Evolutionary conservation across 148 eudicot genomes (phyloP).

Genomic region (Camellia lanceoleosa): DNA sequence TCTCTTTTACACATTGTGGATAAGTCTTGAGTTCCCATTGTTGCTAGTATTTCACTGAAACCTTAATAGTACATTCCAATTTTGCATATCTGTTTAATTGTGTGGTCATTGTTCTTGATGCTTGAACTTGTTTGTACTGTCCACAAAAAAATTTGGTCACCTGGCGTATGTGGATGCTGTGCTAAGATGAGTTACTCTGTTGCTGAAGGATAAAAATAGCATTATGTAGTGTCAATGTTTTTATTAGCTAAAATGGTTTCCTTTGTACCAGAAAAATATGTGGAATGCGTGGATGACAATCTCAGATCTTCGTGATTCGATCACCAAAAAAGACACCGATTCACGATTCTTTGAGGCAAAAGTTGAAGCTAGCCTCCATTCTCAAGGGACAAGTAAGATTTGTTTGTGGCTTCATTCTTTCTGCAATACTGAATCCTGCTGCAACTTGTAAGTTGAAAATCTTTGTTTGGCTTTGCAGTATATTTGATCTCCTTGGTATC

Average conservation of each 20-base stretch:
- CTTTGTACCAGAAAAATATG: slow-evolving; percentile 57
- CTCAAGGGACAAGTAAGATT: slow-evolving; percentile 74
- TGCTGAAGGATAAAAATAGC: background rate
- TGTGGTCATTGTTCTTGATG: background rate
- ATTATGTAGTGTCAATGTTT: background rate
- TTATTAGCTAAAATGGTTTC: slow-evolving; percentile 9
- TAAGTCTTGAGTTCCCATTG: background rate
- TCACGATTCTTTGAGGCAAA: slow-evolving; percentile 69
- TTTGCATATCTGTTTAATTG: background rate
- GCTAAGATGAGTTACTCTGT: background rate
- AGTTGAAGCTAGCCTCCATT: slow-evolving; percentile 75
- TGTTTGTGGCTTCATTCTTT: slow-evolving; percentile 10
- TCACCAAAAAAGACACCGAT: slow-evolving; percentile 66
- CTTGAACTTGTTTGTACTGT: background rate
- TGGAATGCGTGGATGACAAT: slow-evolving; percentile 95
- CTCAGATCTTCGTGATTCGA: slow-evolving; percentile 72
- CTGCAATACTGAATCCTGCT: background rate
- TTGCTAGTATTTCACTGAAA: background rate
- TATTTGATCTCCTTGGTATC: background rate
- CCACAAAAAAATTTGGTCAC: background rate
- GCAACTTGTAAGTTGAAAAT: background rate
- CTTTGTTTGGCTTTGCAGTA: background rate
- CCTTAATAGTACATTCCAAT: background rate
- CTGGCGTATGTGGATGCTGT: background rate
- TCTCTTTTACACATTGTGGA: background rate